Evolutionary conservation across 345 rosid genomes (phyloP).

Genomic region (Eucalyptus tenuipes): DNA sequence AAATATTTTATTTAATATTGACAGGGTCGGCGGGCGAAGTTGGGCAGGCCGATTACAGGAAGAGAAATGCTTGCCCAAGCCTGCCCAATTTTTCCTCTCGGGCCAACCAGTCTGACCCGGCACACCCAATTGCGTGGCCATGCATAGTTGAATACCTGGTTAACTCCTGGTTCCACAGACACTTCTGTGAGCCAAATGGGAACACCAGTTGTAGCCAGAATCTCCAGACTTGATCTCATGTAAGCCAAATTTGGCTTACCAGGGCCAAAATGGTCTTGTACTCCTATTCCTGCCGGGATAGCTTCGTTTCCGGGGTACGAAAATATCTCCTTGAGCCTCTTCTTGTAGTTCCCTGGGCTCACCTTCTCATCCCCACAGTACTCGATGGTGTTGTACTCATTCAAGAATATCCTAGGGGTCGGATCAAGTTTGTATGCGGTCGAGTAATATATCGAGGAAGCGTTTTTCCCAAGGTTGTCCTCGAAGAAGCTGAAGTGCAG

Average conservation of each 20-base stretch:
- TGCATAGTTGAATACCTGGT: constrained; percentile 19
- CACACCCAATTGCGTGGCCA: not conserved
- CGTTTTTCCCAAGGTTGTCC: constrained; percentile 51
- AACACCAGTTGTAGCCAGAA: constrained; percentile 38
- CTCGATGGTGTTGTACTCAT: constrained; percentile 75
- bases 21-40: not conserved
- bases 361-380: constrained; percentile 11
- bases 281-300: constrained; percentile 44
- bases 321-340: constrained; percentile 33
- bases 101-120: not conserved
- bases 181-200: constrained; percentile 85
- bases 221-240: constrained; percentile 63
- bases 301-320: constrained; percentile 32
- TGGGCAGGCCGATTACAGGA: not conserved
- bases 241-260: constrained; percentile 53
- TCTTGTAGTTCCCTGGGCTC: constrained; percentile 18
- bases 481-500: constrained; percentile 69
- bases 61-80: not conserved
- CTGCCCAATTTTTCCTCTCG: not conserved
- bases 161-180: constrained; percentile 18
- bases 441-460: constrained; percentile 34
- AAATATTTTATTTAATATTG: not conserved
- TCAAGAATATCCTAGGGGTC: constrained; percentile 41
- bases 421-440: constrained; percentile 40
- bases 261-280: constrained; percentile 53